Evolutionary conservation across 768 basidiomycete genomes (phyloP).

Genomic region (Pulveroboletus ravenelii): DNA sequence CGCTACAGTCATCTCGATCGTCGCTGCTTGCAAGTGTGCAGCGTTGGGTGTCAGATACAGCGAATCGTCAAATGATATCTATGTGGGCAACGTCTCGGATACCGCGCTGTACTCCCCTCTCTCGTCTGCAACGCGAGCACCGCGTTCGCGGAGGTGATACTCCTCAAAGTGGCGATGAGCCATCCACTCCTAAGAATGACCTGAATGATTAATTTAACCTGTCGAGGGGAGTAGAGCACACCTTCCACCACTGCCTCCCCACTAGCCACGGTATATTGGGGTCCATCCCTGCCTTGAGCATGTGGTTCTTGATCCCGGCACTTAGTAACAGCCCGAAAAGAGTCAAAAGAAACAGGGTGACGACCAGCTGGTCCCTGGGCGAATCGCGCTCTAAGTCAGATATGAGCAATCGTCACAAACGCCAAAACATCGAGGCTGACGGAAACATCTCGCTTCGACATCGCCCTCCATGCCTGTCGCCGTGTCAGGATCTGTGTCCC

Average conservation of each 20-base stretch:
- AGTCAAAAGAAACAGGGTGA: constrained; percentile 83
- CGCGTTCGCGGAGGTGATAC: constrained; percentile 41
- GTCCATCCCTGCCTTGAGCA: constrained; percentile 72
- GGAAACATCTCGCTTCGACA: constrained; percentile 93
- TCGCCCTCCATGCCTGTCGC: constrained; percentile 94
- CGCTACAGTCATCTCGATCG: background rate
- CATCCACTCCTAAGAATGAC: constrained; percentile 29
- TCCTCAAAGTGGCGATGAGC: constrained; percentile 53
- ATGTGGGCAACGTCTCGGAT: constrained; percentile 25
- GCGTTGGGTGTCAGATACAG: background rate
- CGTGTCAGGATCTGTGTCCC: constrained; percentile 87
- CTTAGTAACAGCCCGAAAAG: constrained; percentile 82
- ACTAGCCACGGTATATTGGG: constrained; percentile 58
- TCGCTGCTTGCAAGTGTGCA: background rate
- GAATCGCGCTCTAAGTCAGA: constrained; percentile 77
- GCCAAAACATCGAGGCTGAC: constrained; percentile 50
- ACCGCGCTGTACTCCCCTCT: constrained; percentile 46
- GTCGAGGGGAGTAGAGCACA: constrained; percentile 33
- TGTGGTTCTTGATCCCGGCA: constrained; percentile 78
- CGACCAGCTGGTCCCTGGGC: constrained; percentile 90
- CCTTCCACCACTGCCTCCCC: constrained; percentile 82
- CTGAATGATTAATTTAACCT: constrained; percentile 18
- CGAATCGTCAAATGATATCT: constrained; percentile 7
- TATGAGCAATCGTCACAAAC: constrained; percentile 25
- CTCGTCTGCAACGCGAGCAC: constrained; percentile 27